Evolutionary conservation across 2,329 filamentous ascomycete genomes (phyloP).

Genomic region (Botrytis aclada): DNA sequence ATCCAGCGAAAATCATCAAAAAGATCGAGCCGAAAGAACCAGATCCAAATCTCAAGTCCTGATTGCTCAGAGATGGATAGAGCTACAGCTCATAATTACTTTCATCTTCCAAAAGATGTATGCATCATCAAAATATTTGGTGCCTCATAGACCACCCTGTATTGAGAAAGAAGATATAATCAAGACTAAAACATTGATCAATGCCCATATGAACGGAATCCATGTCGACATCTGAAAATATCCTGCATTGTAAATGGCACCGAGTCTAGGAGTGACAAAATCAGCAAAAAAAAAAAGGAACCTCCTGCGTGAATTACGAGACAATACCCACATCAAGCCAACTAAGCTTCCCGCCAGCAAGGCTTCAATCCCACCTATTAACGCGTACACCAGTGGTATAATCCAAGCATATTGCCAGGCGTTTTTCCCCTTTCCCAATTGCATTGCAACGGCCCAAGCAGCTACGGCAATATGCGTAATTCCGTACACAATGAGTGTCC

Average conservation of each 20-base stretch:
- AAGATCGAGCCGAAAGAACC: slow-evolving; percentile 39
- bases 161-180: slow-evolving; percentile 70
- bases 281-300: not conserved
- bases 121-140: not conserved
- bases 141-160: slow-evolving; percentile 59
- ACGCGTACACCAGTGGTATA: slow-evolving; percentile 56
- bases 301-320: not conserved
- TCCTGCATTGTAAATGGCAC: slow-evolving; percentile 63
- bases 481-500: slow-evolving; percentile 64
- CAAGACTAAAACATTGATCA: slow-evolving; percentile 64
- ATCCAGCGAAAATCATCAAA: slow-evolving; percentile 59
- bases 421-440: slow-evolving; percentile 42
- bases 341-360: slow-evolving; percentile 65
- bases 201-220: slow-evolving; percentile 68
- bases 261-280: slow-evolving; percentile 43
- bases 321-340: slow-evolving; percentile 56
- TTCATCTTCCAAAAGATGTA: not conserved
- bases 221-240: slow-evolving; percentile 73
- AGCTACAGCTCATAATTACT: not conserved
- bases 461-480: slow-evolving; percentile 58
- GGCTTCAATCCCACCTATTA: slow-evolving; percentile 61
- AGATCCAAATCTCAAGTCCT: slow-evolving; percentile 27
- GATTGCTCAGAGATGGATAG: not conserved
- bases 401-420: slow-evolving; percentile 48
- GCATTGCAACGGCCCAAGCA: slow-evolving; percentile 57